Conservation (phyloP, 371 early-diverging fungal genomes). For the Coemansia sp. region DNA sequence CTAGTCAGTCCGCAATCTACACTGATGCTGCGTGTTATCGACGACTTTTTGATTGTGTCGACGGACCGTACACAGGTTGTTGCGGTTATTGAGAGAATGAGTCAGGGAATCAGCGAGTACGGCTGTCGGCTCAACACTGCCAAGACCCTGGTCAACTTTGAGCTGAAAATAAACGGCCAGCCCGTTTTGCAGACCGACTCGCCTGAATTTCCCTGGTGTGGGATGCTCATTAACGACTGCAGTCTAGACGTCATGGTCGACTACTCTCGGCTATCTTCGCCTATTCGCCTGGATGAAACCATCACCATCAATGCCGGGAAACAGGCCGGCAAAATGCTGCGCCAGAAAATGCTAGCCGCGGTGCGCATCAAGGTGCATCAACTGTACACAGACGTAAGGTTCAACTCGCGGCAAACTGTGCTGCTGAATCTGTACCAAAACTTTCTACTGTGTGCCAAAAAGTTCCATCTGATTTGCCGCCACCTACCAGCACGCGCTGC, state of each 20-base stretch:
- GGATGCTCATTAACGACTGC: conserved; percentile 63
- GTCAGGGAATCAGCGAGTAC: conserved; percentile 58
- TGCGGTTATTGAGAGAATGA: conserved; percentile 58
- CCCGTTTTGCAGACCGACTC: conserved; percentile 16
- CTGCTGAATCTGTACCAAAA: conserved; percentile 70
- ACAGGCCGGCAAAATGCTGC: conserved; percentile 43
- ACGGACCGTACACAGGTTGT: conserved; percentile 51
- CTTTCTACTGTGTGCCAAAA: conserved; percentile 63
- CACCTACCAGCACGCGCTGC: conserved; percentile 23
- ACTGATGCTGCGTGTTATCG: conserved; percentile 69
- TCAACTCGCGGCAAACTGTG: conserved; percentile 60
- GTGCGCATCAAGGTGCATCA: conserved; percentile 57
- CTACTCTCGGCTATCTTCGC: conserved; percentile 51
- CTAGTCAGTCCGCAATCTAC: conserved; percentile 36
- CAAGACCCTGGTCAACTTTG: conserved; percentile 70
- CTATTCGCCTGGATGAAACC: conserved; percentile 7
- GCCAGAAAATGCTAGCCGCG: conserved; percentile 49
- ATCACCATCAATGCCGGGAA: conserved; percentile 19
- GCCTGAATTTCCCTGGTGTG: conserved; percentile 76
- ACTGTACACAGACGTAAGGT: conserved; percentile 58
- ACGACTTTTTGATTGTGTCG: conserved; percentile 81
- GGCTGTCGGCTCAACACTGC: conserved; percentile 60
- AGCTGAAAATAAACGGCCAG: conserved; percentile 42
- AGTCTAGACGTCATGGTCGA: conserved; percentile 67
- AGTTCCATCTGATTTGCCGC: conserved; percentile 55